Percentiles rank a stretch among this genome's conserved stretches.
These are phyloP conservation scores for Leishmania tropica DNA, from an alignment of 208 protist genomes.

Conservation along the genomic window DNA sequence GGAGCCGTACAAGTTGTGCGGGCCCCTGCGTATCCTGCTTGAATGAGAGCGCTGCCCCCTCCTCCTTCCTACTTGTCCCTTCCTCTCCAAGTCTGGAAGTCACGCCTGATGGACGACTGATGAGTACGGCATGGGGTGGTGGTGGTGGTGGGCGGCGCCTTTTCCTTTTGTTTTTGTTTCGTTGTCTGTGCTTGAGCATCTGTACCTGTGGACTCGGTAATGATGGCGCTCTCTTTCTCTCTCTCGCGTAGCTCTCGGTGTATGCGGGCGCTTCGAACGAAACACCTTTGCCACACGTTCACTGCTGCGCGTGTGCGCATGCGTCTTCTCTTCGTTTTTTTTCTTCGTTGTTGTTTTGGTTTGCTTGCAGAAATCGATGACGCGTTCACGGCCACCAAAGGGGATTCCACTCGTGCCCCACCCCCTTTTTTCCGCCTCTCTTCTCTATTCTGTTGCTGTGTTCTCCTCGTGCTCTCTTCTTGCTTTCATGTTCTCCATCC, in stretches of 20 bases:
- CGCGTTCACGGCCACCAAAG: not conserved
- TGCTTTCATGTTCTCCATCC: not conserved
- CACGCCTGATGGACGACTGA: not conserved
- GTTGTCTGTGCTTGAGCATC: not conserved
- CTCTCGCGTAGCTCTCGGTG: not conserved
- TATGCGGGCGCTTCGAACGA: not conserved
- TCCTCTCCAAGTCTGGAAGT: not conserved
- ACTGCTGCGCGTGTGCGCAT: not conserved
- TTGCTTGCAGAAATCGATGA: not conserved
- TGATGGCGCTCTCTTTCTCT: not conserved
- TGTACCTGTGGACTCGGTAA: not conserved
- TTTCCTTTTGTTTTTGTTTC: not conserved
- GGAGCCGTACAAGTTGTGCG: constrained; percentile 27
- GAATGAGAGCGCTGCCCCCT: not conserved
- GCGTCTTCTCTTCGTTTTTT: not conserved
- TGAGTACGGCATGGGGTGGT: not conserved
- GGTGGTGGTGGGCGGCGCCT: not conserved
- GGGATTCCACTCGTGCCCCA: too few species aligned
- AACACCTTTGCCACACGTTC: not conserved
- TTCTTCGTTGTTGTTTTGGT: not conserved
- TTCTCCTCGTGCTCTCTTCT: constrained; percentile 5
- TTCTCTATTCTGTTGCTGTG: constrained; percentile 7
- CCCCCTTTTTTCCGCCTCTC: not conserved
- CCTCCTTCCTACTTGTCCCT: not conserved
- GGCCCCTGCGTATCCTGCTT: constrained; percentile 27